Percentiles rank a stretch among this genome's conserved stretches.
Evolutionary conservation across 495 filamentous ascomycete species (phyloP).

Genomic region (Daldinia bambusicola): DNA sequence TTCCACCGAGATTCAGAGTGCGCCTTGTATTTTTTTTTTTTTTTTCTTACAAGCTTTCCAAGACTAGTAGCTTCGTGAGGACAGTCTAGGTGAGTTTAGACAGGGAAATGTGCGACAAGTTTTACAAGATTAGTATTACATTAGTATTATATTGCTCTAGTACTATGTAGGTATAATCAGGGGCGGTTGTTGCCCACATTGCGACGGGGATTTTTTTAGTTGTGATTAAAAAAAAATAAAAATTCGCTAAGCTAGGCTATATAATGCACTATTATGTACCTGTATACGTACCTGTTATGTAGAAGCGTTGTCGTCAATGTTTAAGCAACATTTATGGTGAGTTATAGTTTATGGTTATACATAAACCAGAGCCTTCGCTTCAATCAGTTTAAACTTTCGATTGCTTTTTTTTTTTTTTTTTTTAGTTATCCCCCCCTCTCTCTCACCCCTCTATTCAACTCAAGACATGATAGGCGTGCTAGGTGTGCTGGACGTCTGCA

Average conservation of each 20-base stretch:
- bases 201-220: not conserved
- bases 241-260: slow-evolving; percentile 1
- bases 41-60: not conserved
- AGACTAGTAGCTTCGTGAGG: slow-evolving; percentile 28
- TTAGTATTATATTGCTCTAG: slow-evolving; percentile 9
- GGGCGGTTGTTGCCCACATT: slow-evolving; percentile 17
- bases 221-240: slow-evolving; percentile 5
- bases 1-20: slow-evolving; percentile 13
- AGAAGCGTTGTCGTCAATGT: too few species aligned
- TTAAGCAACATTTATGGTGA: too few species aligned
- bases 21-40: slow-evolving; percentile 20
- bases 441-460: slow-evolving; percentile 1
- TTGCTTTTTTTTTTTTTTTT: not conserved
- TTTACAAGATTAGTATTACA: slow-evolving; percentile 18
- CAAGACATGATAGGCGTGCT: slow-evolving; percentile 1
- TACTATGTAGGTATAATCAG: slow-evolving; percentile 22
- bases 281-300: too few species aligned
- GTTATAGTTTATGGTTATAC: too few species aligned
- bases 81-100: slow-evolving; percentile 18
- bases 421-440: not conserved
- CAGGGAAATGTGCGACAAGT: slow-evolving; percentile 16
- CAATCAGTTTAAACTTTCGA: not conserved
- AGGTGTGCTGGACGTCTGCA: not conserved
- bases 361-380: not conserved
- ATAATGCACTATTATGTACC: too few species aligned